Conservation (phyloP, 768 basidiomycete species). For the Pulveroboletus sp. region DNA sequence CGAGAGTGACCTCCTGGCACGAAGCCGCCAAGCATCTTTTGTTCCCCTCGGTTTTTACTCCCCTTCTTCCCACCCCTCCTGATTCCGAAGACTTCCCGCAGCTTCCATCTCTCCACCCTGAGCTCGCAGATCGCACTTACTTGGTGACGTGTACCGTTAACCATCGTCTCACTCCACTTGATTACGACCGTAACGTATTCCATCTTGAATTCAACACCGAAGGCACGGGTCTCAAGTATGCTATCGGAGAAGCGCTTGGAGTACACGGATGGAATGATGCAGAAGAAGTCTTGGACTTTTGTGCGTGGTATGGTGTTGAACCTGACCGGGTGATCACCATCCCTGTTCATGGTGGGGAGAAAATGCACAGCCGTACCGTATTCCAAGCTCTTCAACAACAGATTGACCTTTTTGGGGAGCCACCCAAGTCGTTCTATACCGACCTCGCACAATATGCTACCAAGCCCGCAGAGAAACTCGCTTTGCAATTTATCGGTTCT, state of each 20-base stretch:
- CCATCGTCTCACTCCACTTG: slow-evolving; percentile 86
- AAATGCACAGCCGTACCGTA: slow-evolving; percentile 88
- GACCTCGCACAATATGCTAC: slow-evolving; percentile 78
- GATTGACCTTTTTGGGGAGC: slow-evolving; percentile 92
- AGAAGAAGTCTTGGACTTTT: slow-evolving; percentile 83
- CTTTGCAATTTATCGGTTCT: slow-evolving; percentile 88
- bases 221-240: slow-evolving; percentile 91
- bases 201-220: slow-evolving; percentile 93
- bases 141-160: slow-evolving; percentile 93
- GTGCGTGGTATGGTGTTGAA: slow-evolving; percentile 86
- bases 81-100: slow-evolving; percentile 45
- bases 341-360: slow-evolving; percentile 59
- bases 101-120: slow-evolving; percentile 76
- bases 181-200: slow-evolving; percentile 98
- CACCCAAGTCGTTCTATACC: slow-evolving; percentile 93
- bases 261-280: slow-evolving; percentile 98
- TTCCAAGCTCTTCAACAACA: slow-evolving; percentile 96
- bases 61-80: slow-evolving; percentile 34
- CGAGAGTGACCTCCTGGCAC: slow-evolving; percentile 69
- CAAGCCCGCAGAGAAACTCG: slow-evolving; percentile 61
- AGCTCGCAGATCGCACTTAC: slow-evolving; percentile 83
- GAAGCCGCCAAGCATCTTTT: slow-evolving; percentile 84
- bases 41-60: slow-evolving; percentile 77
- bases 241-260: slow-evolving; percentile 94
- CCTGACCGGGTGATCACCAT: slow-evolving; percentile 77